phyloP scores from a whole-genome alignment of 176 grass and related monocot species.

The Hordeum marinum region DNA sequence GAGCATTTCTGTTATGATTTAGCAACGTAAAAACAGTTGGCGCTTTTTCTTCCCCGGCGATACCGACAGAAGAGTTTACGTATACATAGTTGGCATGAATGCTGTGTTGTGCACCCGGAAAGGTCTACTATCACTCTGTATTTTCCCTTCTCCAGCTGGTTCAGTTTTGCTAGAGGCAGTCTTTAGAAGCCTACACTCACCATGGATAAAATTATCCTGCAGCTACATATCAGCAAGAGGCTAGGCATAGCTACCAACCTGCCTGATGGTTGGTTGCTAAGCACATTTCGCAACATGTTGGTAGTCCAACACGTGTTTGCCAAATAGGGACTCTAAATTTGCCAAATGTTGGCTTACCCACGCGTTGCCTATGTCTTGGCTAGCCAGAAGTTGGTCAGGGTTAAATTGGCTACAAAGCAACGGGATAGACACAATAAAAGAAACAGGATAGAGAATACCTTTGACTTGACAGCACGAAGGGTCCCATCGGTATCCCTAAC shows the following conservation, averaged over 20 bases:
- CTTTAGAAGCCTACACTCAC: not conserved
- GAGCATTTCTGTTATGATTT: not conserved
- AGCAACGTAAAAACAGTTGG: not conserved
- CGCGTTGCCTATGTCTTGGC: not conserved
- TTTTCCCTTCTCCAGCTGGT: not conserved
- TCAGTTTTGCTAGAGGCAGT: not conserved
- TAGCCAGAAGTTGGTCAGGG: not conserved
- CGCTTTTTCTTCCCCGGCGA: not conserved
- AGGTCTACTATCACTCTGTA: not conserved
- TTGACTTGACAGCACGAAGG: conserved; percentile 63
- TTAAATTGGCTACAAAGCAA: not conserved
- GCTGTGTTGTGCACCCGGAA: not conserved
- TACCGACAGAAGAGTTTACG: not conserved
- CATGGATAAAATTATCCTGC: not conserved
- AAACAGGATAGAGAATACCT: conserved; percentile 41
- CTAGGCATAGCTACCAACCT: not conserved
- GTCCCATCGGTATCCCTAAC: conserved; percentile 82
- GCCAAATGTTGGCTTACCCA: not conserved
- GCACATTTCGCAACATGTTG: too few relatives aligned
- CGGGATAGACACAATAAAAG: not conserved
- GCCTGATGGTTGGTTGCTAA: too few relatives aligned
- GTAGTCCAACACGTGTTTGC: too few relatives aligned
- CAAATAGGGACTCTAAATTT: not conserved
- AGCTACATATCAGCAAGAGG: not conserved
- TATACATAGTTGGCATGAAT: not conserved